Evolutionary conservation across 345 rosid genomes (phyloP).

Genomic region (Eucalyptus paniculata): DNA sequence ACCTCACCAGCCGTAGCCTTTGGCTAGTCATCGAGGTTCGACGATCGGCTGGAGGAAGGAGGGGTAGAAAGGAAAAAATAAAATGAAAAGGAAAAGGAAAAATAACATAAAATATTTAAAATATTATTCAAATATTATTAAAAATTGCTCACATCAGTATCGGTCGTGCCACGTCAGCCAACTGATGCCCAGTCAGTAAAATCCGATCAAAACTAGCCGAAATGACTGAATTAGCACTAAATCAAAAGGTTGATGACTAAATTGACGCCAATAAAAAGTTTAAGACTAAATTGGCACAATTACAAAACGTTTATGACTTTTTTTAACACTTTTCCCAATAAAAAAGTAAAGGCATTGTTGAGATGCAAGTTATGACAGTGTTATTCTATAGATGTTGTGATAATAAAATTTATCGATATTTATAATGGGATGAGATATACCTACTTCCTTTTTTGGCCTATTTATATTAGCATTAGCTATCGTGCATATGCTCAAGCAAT

Average conservation of each 20-base stretch:
- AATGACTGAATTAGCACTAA: too few species aligned
- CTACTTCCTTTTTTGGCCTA: neutral
- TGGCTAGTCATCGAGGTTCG: too few species aligned
- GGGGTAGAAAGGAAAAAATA: too few species aligned
- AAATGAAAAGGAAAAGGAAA: too few species aligned
- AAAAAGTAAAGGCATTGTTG: neutral
- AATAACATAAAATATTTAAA: too few species aligned
- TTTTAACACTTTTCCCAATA: too few species aligned
- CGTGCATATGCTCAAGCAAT: neutral
- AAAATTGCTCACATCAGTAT: accelerated
- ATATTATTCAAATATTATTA: too few species aligned
- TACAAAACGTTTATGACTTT: too few species aligned
- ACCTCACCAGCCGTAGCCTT: too few species aligned
- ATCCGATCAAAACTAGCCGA: accelerated
- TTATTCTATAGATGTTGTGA: neutral
- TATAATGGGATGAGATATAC: neutral
- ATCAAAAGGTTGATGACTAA: too few species aligned
- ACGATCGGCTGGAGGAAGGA: accelerated
- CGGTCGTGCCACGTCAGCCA: accelerated
- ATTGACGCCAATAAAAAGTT: accelerated
- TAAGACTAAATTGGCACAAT: too few species aligned
- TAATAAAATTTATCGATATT: neutral
- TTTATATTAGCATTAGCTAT: neutral
- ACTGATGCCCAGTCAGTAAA: accelerated
- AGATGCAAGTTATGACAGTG: neutral